Percentiles rank a stretch among this genome's conserved stretches.
These are phyloP conservation scores for Rhodotorula graminis DNA, from an alignment of 768 basidiomycete species.

Conservation along the genomic window DNA sequence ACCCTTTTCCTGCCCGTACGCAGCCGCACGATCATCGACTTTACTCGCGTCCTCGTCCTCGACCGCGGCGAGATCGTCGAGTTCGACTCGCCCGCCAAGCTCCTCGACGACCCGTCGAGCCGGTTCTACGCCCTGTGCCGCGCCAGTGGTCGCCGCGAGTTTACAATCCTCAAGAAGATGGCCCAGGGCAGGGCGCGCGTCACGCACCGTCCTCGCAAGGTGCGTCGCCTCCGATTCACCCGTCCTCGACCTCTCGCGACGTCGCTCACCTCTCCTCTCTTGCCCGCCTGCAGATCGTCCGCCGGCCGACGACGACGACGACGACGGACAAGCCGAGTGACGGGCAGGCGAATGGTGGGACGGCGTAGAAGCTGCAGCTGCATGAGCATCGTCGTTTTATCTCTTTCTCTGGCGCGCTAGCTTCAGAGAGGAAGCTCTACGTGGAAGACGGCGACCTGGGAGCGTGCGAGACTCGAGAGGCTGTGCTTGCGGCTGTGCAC, in stretches of 20 bases:
- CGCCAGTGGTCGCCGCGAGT: slow-evolving; percentile 33
- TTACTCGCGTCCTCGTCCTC: slow-evolving; percentile 39
- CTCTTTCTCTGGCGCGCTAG: too few species aligned
- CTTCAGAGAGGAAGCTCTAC: too few species aligned
- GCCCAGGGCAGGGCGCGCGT: slow-evolving; percentile 15
- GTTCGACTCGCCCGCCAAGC: slow-evolving; percentile 39
- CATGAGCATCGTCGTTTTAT: too few species aligned
- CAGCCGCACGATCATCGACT: slow-evolving; percentile 41
- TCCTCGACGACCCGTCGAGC: slow-evolving; percentile 37
- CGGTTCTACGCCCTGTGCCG: slow-evolving; percentile 41
- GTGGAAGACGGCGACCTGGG: too few species aligned
- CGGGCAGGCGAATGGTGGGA: neutral
- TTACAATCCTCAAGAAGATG: slow-evolving; percentile 29
- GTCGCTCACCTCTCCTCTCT: neutral
- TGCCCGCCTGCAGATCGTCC: neutral
- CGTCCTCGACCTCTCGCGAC: too few species aligned
- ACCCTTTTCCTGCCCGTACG: too few species aligned
- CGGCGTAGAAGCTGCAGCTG: too few species aligned
- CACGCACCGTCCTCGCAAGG: slow-evolving; percentile 32
- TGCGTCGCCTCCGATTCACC: neutral
- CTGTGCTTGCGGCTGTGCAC: too few species aligned
- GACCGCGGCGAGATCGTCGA: slow-evolving; percentile 40
- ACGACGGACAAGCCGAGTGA: neutral
- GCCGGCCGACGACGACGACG: neutral
- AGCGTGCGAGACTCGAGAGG: too few species aligned